Percentiles rank a stretch among this genome's conserved stretches.
phyloP scores from a whole-genome alignment of 805 yeast species.

The Candida parachauliodes region DNA sequence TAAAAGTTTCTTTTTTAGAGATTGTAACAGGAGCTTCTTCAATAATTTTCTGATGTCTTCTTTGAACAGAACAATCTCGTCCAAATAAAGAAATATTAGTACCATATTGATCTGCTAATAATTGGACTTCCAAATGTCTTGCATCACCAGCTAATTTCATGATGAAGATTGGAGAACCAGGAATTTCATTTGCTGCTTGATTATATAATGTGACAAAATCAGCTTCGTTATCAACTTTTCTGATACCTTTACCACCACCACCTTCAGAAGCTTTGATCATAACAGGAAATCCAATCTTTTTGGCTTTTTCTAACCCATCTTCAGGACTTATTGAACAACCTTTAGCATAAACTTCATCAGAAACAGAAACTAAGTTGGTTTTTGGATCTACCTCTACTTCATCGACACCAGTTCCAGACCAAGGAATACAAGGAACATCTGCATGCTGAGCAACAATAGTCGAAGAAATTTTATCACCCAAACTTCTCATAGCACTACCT shows the following conservation, averaged over 20 bases:
- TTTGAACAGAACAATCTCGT: conserved; percentile 98
- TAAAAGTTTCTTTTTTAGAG: conserved; percentile 82
- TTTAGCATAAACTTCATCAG: conserved; percentile 74
- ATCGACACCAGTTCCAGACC: conserved; percentile 98
- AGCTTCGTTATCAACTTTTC: conserved; percentile 85
- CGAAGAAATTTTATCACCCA: conserved; percentile 97
- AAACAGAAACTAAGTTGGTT: conserved; percentile 83
- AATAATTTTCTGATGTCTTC: conserved; percentile 98
- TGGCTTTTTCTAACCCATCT: conserved; percentile 85
- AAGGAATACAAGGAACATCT: conserved; percentile 95
- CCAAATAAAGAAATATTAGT: conserved; percentile 96
- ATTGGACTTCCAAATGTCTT: conserved; percentile 96
- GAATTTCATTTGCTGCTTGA: conserved; percentile 96
- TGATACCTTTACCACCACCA: conserved; percentile 99
- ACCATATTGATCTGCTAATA: conserved; percentile 97
- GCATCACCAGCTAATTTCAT: conserved; percentile 98
- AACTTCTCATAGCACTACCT: conserved; percentile 98
- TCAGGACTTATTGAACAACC: conserved; percentile 87
- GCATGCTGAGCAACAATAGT: conserved; percentile 99
- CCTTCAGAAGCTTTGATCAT: conserved; percentile 99
- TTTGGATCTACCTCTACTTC: conserved; percentile 65
- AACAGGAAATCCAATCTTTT: conserved; percentile 90
- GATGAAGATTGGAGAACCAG: conserved; percentile 97
- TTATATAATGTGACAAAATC: conserved; percentile 74
- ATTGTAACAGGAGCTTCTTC: conserved; percentile 99